These are phyloP conservation scores for Anthracocystis walkeri DNA, from an alignment of 1,284 basidiomycete species.

Conservation along the genomic window DNA sequence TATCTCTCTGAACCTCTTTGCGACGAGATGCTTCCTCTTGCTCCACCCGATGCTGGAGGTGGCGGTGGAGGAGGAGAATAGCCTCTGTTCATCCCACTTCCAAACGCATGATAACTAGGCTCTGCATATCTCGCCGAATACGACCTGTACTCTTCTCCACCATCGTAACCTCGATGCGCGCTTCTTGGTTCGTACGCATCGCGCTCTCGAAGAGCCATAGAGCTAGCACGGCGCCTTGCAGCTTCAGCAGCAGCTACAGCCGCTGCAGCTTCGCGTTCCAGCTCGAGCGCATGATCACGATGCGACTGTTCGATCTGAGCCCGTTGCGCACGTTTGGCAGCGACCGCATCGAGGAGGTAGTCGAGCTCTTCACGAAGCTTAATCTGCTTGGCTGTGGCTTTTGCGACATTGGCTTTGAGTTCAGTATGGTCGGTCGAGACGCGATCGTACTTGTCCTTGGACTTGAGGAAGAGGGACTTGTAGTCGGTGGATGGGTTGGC, in stretches of 20 bases:
- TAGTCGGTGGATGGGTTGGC: conserved; percentile 51
- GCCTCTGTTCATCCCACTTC: conserved; percentile 13
- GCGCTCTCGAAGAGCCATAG: conserved; percentile 8
- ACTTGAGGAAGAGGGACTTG: conserved; percentile 53
- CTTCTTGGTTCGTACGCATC: conserved; percentile 20
- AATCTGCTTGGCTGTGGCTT: conserved; percentile 39
- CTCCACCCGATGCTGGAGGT: neutral
- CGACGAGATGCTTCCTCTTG: conserved; percentile 4
- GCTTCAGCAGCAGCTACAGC: conserved; percentile 38
- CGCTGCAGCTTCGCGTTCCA: conserved; percentile 42
- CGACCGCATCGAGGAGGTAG: conserved; percentile 47
- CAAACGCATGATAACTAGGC: conserved; percentile 25
- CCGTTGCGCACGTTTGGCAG: conserved; percentile 27
- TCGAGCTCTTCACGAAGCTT: conserved; percentile 54
- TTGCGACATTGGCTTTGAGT: conserved; percentile 30
- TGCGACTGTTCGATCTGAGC: conserved; percentile 34
- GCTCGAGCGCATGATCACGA: conserved; percentile 30
- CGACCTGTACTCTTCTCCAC: conserved; percentile 16
- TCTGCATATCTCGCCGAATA: conserved; percentile 33
- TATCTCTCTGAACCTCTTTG: conserved; percentile 26
- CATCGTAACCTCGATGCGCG: conserved; percentile 15
- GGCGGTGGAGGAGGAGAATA: conserved; percentile 25
- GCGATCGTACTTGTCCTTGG: conserved; percentile 56
- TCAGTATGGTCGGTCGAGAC: conserved; percentile 51
- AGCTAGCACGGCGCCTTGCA: conserved; percentile 24